Percentiles rank a stretch among this genome's conserved stretches.
Evolutionary conservation across 345 rosid species (phyloP).

Genomic region (Salix arbutifolia): DNA sequence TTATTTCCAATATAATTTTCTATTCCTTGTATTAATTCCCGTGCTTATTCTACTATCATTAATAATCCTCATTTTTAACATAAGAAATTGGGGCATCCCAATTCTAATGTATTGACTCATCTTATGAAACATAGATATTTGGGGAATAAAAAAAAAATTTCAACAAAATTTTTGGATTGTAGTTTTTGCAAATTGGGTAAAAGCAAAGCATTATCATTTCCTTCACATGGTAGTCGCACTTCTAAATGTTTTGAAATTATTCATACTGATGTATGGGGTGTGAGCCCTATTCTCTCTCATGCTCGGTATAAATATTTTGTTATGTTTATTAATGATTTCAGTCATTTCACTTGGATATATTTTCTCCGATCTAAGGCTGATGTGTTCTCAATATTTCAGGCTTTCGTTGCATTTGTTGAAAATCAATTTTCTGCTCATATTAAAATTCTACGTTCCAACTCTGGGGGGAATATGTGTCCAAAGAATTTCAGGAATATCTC

Average conservation of each 20-base stretch:
- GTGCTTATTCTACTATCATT: too few species aligned
- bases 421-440: neutral
- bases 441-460: neutral
- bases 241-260: neutral
- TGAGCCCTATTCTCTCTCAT: neutral
- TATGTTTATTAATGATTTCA: neutral
- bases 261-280: neutral
- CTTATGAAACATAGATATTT: too few species aligned
- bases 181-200: neutral
- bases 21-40: neutral
- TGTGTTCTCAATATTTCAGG: neutral
- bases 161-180: neutral
- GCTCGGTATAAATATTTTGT: neutral
- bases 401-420: neutral
- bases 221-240: neutral
- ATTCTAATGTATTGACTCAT: too few species aligned
- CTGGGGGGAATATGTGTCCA: neutral
- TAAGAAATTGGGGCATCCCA: too few species aligned
- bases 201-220: neutral
- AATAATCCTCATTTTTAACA: too few species aligned
- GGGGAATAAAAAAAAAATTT: too few species aligned
- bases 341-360: neutral
- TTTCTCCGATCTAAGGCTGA: neutral
- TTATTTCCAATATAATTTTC: neutral
- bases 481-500: neutral